Conservation (phyloP, 73 alveolate species). For the Tetrahymena borealis region DNA sequence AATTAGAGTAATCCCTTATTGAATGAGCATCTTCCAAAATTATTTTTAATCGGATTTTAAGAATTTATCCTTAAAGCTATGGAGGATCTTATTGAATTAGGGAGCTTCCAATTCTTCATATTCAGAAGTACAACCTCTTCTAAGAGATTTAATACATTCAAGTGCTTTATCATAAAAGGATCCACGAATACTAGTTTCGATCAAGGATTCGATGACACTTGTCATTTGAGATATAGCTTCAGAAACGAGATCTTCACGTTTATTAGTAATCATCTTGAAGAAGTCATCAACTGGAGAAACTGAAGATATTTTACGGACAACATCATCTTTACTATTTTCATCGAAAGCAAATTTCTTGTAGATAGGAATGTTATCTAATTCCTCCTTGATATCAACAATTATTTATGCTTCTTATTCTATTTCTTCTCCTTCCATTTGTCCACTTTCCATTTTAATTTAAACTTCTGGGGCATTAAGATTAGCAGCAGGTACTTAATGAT, state of each 20-base stretch:
- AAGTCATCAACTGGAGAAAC: slow-evolving; percentile 90
- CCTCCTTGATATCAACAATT: slow-evolving; percentile 52
- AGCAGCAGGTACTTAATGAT: neutral
- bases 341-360: slow-evolving; percentile 20
- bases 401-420: slow-evolving; percentile 64
- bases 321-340: slow-evolving; percentile 40
- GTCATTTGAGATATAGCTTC: slow-evolving; percentile 84
- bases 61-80: slow-evolving; percentile 39
- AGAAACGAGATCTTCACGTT: slow-evolving; percentile 83
- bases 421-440: slow-evolving; percentile 54
- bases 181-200: slow-evolving; percentile 63
- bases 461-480: slow-evolving; percentile 25
- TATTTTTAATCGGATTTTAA: neutral
- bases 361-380: slow-evolving; percentile 18
- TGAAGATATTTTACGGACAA: slow-evolving; percentile 55
- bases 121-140: slow-evolving; percentile 87
- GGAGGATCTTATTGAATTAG: slow-evolving; percentile 69
- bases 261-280: slow-evolving; percentile 84
- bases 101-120: slow-evolving; percentile 66
- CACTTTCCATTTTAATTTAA: slow-evolving; percentile 61
- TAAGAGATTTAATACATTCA: slow-evolving; percentile 78
- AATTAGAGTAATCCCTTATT: neutral
- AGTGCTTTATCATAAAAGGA: slow-evolving; percentile 84
- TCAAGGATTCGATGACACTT: slow-evolving; percentile 60
- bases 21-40: neutral